Percentiles rank a stretch among this genome's conserved stretches.
phyloP scores from a whole-genome alignment of 2,329 filamentous ascomycete genomes.

The Pyrenochaeta sp. region DNA sequence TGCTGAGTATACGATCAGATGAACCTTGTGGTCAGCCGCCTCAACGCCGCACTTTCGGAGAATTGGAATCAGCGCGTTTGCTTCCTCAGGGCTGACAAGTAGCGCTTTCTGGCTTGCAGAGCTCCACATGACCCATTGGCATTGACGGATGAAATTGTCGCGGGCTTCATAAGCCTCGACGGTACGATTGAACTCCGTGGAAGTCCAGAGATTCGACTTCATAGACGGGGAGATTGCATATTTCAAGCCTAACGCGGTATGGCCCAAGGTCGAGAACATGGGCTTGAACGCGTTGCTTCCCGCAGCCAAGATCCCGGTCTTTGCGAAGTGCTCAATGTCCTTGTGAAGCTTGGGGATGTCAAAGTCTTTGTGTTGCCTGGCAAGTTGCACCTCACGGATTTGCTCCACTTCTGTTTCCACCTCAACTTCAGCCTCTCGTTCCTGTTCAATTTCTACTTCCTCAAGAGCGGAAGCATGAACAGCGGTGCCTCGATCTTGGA shows the following conservation, averaged over 20 bases:
- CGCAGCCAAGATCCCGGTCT: conserved; percentile 53
- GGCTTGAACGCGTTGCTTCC: conserved; percentile 49
- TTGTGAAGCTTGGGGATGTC: conserved; percentile 57
- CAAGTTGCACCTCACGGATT: conserved; percentile 63
- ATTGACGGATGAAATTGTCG: conserved; percentile 57
- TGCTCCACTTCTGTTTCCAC: conserved; percentile 66
- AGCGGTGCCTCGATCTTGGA: conserved; percentile 55
- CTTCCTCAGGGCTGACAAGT: conserved; percentile 70
- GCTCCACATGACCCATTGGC: conserved; percentile 70
- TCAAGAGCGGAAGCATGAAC: conserved; percentile 61
- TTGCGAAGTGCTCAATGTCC: conserved; percentile 56
- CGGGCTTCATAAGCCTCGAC: conserved; percentile 49
- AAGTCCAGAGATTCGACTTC: conserved; percentile 47
- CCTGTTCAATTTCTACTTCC: conserved; percentile 64
- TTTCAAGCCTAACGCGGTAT: conserved; percentile 49
- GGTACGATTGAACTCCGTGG: conserved; percentile 59
- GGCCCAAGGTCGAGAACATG: conserved; percentile 53
- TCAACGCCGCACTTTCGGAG: conserved; percentile 37
- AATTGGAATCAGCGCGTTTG: conserved; percentile 60
- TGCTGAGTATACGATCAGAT: conserved; percentile 66
- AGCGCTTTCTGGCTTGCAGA: conserved; percentile 57
- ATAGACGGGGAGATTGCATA: conserved; percentile 22
- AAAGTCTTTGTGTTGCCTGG: conserved; percentile 49
- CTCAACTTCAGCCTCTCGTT: conserved; percentile 60
- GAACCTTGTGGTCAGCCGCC: conserved; percentile 39